phyloP scores from a whole-genome alignment of 2,329 filamentous ascomycete species.

The Fusarium subglutinans region DNA sequence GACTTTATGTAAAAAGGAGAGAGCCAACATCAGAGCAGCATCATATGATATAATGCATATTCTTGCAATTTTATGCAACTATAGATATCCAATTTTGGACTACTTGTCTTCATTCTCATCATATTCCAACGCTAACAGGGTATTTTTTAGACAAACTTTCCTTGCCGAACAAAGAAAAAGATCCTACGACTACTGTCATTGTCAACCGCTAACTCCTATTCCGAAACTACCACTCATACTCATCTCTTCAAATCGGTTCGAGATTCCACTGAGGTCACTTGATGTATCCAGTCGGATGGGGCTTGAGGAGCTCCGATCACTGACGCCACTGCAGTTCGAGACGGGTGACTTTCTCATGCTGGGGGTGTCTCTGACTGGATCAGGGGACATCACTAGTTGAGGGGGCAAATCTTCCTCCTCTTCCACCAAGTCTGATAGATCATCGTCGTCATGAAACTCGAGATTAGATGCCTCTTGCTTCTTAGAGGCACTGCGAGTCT shows the following conservation, averaged over 20 bases:
- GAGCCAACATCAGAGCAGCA: neutral
- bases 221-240: slow-evolving; percentile 43
- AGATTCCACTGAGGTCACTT: slow-evolving; percentile 41
- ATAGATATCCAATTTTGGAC: neutral
- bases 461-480: slow-evolving; percentile 3
- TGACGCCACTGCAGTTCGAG: slow-evolving; percentile 24
- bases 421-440: slow-evolving; percentile 43
- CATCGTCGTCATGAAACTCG: slow-evolving; percentile 35
- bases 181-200: slow-evolving; percentile 1
- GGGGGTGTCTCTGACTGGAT: slow-evolving; percentile 1
- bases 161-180: neutral
- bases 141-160: slow-evolving; percentile 17
- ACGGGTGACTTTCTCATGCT: slow-evolving; percentile 9
- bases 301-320: slow-evolving; percentile 39
- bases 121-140: slow-evolving; percentile 16
- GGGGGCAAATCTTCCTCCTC: slow-evolving; percentile 40
- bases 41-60: neutral
- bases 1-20: slow-evolving; percentile 82
- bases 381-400: slow-evolving; percentile 10
- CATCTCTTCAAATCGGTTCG: slow-evolving; percentile 47
- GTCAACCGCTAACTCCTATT: slow-evolving; percentile 45
- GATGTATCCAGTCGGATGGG: slow-evolving; percentile 43
- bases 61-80: neutral
- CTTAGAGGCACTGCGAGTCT: neutral
- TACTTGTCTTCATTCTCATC: neutral